Conservation (phyloP, 768 basidiomycete genomes). For the Lactifluus volemus region DNA sequence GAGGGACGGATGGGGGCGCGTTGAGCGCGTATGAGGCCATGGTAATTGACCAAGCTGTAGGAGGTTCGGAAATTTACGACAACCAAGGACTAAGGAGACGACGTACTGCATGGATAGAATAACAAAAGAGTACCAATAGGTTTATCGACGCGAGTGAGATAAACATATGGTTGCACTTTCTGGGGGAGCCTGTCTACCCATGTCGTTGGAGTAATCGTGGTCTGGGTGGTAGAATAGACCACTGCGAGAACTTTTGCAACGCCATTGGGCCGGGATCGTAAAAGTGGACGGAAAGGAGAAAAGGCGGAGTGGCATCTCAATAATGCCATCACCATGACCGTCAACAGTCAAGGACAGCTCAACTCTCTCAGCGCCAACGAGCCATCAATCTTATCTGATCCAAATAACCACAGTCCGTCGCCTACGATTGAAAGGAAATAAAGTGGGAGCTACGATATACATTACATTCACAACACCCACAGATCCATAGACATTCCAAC, state of each 20-base stretch:
- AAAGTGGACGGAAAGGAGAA: neutral
- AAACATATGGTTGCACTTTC: slow-evolving; percentile 65
- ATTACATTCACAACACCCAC: slow-evolving; percentile 10
- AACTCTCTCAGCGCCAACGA: neutral
- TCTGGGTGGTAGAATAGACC: neutral
- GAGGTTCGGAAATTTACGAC: neutral
- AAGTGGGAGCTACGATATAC: neutral
- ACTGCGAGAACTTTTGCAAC: too few relatives aligned
- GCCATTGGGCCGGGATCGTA: neutral
- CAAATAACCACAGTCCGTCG: neutral
- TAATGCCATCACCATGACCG: slow-evolving; percentile 3
- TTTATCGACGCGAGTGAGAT: slow-evolving; percentile 87
- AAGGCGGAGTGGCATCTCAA: neutral
- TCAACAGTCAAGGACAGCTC: too few relatives aligned
- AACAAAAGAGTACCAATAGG: slow-evolving; percentile 90
- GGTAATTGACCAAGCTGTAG: slow-evolving; percentile 93
- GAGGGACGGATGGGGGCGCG: slow-evolving; percentile 54
- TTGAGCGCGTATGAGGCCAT: slow-evolving; percentile 85
- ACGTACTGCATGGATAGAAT: slow-evolving; percentile 90
- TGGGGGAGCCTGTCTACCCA: slow-evolving; percentile 64
- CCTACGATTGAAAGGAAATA: neutral
- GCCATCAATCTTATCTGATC: slow-evolving; percentile 14
- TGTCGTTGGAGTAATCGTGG: slow-evolving; percentile 27
- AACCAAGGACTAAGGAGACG: slow-evolving; percentile 25
- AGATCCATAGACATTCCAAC: slow-evolving; percentile 21